phyloP scores from a whole-genome alignment of 2,329 filamentous ascomycete species.

The Bipolaris gigantea region DNA sequence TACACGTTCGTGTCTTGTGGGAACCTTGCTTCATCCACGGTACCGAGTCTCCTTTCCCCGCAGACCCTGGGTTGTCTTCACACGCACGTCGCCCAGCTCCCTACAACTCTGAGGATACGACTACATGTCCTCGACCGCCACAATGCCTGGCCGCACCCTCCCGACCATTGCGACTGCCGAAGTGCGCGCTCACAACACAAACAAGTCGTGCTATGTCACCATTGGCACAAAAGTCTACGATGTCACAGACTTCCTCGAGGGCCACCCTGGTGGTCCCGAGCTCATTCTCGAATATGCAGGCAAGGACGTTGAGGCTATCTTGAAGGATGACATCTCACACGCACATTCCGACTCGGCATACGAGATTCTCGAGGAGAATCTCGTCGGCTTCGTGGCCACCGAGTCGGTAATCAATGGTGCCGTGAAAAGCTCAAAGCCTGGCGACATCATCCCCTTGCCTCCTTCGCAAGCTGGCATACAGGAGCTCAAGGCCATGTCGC shows the following conservation, averaged over 20 bases:
- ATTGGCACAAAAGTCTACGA: constrained; percentile 91
- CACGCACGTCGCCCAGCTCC: neutral
- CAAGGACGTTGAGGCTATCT: constrained; percentile 78
- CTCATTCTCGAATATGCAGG: constrained; percentile 88
- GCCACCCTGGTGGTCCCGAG: constrained; percentile 88
- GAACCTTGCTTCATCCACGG: neutral
- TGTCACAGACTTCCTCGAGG: constrained; percentile 84
- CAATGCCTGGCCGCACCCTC: constrained; percentile 78
- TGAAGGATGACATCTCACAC: constrained; percentile 83
- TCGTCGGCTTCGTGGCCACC: constrained; percentile 76
- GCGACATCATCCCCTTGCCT: constrained; percentile 57
- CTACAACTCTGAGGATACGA: neutral
- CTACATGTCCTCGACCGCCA: constrained; percentile 26
- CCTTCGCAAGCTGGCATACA: constrained; percentile 53
- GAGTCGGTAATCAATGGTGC: constrained; percentile 58
- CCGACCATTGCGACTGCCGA: constrained; percentile 82
- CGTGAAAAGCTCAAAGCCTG: constrained; percentile 52
- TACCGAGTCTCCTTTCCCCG: neutral
- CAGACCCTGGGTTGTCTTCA: constrained; percentile 1
- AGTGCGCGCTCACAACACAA: constrained; percentile 76
- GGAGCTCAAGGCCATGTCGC: constrained; percentile 53
- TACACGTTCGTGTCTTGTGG: neutral
- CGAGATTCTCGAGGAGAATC: constrained; percentile 85
- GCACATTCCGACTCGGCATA: constrained; percentile 90
- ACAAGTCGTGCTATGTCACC: constrained; percentile 89